Evolutionary conservation across 495 filamentous ascomycete species (phyloP).

Genomic region (Podospora appendiculata): DNA sequence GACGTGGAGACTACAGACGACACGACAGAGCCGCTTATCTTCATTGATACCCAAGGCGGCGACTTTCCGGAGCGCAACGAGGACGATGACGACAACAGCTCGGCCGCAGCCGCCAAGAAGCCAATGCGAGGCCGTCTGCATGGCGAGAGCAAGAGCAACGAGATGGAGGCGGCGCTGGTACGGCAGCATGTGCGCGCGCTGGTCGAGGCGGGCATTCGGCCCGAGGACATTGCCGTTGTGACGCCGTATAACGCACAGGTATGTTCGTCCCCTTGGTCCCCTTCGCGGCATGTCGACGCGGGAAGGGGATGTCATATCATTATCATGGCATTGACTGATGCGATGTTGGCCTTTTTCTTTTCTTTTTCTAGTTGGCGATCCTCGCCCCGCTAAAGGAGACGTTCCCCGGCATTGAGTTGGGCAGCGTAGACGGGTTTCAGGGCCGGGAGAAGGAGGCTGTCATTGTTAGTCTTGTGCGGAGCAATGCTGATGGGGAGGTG

Average conservation of each 20-base stretch:
- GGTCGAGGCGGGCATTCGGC: constrained; percentile 66
- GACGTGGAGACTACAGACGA: constrained; percentile 76
- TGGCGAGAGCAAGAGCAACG: constrained; percentile 59
- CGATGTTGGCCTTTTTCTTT: too few species aligned
- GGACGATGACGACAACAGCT: constrained; percentile 15
- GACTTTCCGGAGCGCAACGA: constrained; percentile 57
- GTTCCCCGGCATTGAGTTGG: constrained; percentile 80
- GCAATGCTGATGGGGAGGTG: constrained; percentile 78
- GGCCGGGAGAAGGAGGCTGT: constrained; percentile 96
- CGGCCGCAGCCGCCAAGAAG: constrained; percentile 9
- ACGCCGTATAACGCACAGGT: constrained; percentile 96
- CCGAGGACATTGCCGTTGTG: constrained; percentile 84
- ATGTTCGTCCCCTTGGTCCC: constrained; percentile 8
- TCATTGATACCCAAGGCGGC: constrained; percentile 93
- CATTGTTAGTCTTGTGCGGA: constrained; percentile 82
- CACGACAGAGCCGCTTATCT: constrained; percentile 78
- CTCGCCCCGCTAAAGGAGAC: constrained; percentile 70
- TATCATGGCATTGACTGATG: too few species aligned
- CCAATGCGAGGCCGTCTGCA: constrained; percentile 9
- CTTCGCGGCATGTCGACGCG: neutral
- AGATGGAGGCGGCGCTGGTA: constrained; percentile 80
- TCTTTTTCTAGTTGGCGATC: constrained; percentile 65
- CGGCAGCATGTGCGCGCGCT: constrained; percentile 64
- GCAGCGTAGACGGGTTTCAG: constrained; percentile 95
- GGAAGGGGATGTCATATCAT: too few species aligned